Evolutionary conservation across 1,284 basidiomycete genomes (phyloP).

Genomic region (Meripilus lineatus): DNA sequence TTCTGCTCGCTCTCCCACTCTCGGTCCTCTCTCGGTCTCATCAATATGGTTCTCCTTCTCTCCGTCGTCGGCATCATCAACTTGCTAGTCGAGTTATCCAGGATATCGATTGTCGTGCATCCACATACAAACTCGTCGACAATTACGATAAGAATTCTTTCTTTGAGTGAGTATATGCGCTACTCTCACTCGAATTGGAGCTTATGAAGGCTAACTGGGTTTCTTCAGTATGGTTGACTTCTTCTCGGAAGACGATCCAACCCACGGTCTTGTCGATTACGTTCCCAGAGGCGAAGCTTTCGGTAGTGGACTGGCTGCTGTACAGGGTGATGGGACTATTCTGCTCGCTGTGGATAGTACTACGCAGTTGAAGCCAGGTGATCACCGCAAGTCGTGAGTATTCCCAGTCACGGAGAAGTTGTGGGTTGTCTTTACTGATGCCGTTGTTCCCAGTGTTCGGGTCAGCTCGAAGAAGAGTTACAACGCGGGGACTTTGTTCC

Average conservation of each 20-base stretch:
- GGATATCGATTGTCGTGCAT: too few relatives aligned
- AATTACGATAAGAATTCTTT: slow-evolving; percentile 35
- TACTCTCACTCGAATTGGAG: background rate
- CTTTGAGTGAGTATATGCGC: slow-evolving; percentile 23
- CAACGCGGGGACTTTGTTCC: slow-evolving; percentile 62
- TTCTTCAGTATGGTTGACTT: slow-evolving; percentile 55
- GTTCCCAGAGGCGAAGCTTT: slow-evolving; percentile 41
- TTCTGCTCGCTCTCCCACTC: slow-evolving; percentile 20
- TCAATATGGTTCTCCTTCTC: too few relatives aligned
- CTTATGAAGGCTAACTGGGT: background rate
- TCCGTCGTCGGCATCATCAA: slow-evolving; percentile 14
- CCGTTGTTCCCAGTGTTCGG: slow-evolving; percentile 47
- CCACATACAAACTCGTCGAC: too few relatives aligned
- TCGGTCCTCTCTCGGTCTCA: slow-evolving; percentile 15
- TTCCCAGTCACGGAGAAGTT: background rate
- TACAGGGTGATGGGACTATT: slow-evolving; percentile 49
- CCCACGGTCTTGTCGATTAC: slow-evolving; percentile 59
- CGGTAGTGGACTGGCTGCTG: slow-evolving; percentile 49
- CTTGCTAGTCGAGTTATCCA: slow-evolving; percentile 11
- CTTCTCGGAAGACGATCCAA: slow-evolving; percentile 60
- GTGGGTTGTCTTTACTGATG: background rate
- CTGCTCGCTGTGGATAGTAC: slow-evolving; percentile 63
- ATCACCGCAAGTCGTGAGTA: slow-evolving; percentile 60
- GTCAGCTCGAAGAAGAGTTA: slow-evolving; percentile 66
- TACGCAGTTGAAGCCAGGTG: slow-evolving; percentile 43